Conservation (phyloP, 1,284 basidiomycete species). For the Ustilago sp. region DNA sequence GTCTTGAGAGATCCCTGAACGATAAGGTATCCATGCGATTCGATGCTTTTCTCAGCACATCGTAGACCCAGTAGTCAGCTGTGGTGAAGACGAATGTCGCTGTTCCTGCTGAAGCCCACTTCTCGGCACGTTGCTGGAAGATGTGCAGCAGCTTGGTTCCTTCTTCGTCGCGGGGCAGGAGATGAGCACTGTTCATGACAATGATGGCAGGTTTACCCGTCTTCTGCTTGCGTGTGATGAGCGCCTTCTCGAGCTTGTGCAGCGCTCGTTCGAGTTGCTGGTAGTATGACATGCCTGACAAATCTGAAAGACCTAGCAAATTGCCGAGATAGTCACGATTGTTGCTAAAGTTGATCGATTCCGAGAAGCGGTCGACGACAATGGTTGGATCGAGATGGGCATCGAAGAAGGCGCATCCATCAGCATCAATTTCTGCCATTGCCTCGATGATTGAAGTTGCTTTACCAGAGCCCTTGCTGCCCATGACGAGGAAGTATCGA, state of each 20-base stretch:
- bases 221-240: slow-evolving; percentile 53
- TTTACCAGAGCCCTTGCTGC: slow-evolving; percentile 64
- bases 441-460: slow-evolving; percentile 61
- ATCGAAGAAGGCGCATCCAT: slow-evolving; percentile 66
- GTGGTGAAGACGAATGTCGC: slow-evolving; percentile 62
- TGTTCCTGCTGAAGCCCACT: slow-evolving; percentile 62
- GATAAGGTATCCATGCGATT: slow-evolving; percentile 66
- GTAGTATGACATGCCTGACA: slow-evolving; percentile 59
- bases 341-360: slow-evolving; percentile 63
- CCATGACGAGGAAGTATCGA: slow-evolving; percentile 63
- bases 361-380: slow-evolving; percentile 63
- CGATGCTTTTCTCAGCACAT: slow-evolving; percentile 57
- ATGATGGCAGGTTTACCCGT: slow-evolving; percentile 63
- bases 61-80: slow-evolving; percentile 64
- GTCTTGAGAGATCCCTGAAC: slow-evolving; percentile 56
- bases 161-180: slow-evolving; percentile 61
- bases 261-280: slow-evolving; percentile 61
- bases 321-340: slow-evolving; percentile 66
- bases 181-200: slow-evolving; percentile 64
- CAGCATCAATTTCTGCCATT: slow-evolving; percentile 59
- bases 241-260: slow-evolving; percentile 64
- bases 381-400: slow-evolving; percentile 59
- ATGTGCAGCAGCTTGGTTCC: slow-evolving; percentile 58
- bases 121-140: slow-evolving; percentile 66
- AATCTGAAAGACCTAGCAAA: slow-evolving; percentile 62